Conservation (phyloP, 202 grass and related monocot species). For the Dendrocalamus latiflorus region DNA sequence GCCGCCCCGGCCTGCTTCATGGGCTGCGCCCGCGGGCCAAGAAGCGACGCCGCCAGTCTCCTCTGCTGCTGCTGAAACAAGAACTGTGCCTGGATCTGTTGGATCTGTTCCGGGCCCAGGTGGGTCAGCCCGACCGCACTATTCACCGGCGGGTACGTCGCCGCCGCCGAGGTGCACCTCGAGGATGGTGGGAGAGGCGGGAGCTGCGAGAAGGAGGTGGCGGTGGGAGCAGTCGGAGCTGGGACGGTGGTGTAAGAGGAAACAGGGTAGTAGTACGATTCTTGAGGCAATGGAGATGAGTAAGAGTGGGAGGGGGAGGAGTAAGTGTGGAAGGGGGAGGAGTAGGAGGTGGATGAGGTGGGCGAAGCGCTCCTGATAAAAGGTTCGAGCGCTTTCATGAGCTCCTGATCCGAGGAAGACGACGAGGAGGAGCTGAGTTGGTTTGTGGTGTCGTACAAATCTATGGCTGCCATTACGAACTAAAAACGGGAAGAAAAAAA, state of each 20-base stretch:
- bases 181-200: slow-evolving; percentile 40
- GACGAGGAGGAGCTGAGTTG: slow-evolving; percentile 59
- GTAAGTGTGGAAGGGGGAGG: background rate
- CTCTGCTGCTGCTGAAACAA: slow-evolving; percentile 45
- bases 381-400: slow-evolving; percentile 99
- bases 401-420: slow-evolving; percentile 72
- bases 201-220: slow-evolving; percentile 38
- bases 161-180: slow-evolving; percentile 6
- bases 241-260: slow-evolving; percentile 20
- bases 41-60: slow-evolving; percentile 15
- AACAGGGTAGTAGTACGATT: slow-evolving; percentile 26
- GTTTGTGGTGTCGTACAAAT: slow-evolving; percentile 53
- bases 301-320: background rate
- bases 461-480: slow-evolving; percentile 70
- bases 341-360: slow-evolving; percentile 26
- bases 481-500: background rate
- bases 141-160: background rate
- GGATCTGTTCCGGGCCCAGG: slow-evolving; percentile 61
- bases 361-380: slow-evolving; percentile 83
- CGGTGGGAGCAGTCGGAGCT: slow-evolving; percentile 8
- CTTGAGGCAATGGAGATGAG: slow-evolving; percentile 34
- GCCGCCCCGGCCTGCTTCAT: slow-evolving; percentile 68
- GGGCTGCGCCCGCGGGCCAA: slow-evolving; percentile 60
- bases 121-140: slow-evolving; percentile 39
- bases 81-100: slow-evolving; percentile 68